phyloP scores from a whole-genome alignment of 345 rosid species.

The Leavenworthia alabamica region DNA sequence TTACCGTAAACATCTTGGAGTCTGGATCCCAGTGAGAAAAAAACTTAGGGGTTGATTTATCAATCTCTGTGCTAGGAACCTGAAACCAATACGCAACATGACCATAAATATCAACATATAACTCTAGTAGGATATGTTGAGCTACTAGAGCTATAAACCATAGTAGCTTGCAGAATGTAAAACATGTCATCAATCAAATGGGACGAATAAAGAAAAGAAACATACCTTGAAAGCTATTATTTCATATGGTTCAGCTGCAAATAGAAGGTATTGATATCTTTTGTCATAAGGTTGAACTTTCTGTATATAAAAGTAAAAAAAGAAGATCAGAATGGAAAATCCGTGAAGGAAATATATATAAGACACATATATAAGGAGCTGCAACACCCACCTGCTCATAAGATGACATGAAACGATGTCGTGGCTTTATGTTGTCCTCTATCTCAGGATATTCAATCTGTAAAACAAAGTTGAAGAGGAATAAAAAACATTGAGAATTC shows the following conservation, averaged over 20 bases:
- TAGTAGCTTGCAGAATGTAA: background rate
- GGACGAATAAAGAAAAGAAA: background rate
- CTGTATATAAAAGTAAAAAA: constrained; percentile 35
- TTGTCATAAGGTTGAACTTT: constrained; percentile 77
- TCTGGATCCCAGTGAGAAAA: constrained; percentile 99
- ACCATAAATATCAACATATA: background rate
- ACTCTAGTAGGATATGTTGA: constrained; percentile 3
- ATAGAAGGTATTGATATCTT: constrained; percentile 84
- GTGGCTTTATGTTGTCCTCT: constrained; percentile 78
- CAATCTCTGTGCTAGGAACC: constrained; percentile 99
- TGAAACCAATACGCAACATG: constrained; percentile 21
- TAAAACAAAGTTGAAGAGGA: background rate
- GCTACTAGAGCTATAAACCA: background rate
- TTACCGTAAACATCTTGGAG: constrained; percentile 95
- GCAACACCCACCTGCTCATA: constrained; percentile 65
- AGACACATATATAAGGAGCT: background rate
- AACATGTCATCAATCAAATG: background rate
- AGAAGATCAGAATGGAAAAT: background rate
- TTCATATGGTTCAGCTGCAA: constrained; percentile 98
- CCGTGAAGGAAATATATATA: background rate
- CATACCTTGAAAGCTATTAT: constrained; percentile 87
- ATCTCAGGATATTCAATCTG: constrained; percentile 99
- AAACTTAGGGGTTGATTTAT: constrained; percentile 94
- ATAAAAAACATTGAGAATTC: background rate
- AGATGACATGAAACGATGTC: constrained; percentile 95